A percentile compares a stretch with the other conserved stretches of the same genome.
phyloP scores from a whole-genome alignment of 257 asterid species.

The Jacaranda mimosifolia region DNA sequence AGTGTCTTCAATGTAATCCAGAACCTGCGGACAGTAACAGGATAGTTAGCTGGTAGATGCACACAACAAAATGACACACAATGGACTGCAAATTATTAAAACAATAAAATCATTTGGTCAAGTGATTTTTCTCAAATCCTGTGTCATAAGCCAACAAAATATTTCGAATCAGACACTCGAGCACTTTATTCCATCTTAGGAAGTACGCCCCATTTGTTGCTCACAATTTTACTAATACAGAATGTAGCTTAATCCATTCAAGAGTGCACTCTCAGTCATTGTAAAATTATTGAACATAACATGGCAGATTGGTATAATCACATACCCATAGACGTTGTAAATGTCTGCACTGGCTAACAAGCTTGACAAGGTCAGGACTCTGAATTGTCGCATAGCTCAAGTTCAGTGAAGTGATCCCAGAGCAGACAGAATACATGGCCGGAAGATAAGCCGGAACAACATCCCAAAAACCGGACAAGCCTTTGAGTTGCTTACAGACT shows the following conservation, averaged over 20 bases:
- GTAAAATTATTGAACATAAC: background rate
- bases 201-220: background rate
- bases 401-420: conserved; percentile 59
- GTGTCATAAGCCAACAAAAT: background rate
- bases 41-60: background rate
- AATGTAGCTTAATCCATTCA: conserved; percentile 6
- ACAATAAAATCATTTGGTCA: background rate
- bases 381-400: conserved; percentile 58
- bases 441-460: conserved; percentile 67
- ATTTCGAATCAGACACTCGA: background rate
- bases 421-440: conserved; percentile 63
- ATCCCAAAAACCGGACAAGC: conserved; percentile 67
- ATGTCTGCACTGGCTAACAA: conserved; percentile 70
- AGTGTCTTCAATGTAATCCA: conserved; percentile 82
- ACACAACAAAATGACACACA: background rate
- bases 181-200: background rate
- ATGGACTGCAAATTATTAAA: background rate
- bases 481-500: conserved; percentile 53
- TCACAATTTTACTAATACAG: background rate
- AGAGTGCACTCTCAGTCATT: background rate
- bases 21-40: conserved; percentile 54
- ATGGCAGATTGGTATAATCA: background rate
- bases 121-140: conserved; percentile 20
- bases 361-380: conserved; percentile 71
- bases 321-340: conserved; percentile 83